Evolutionary conservation across 2,329 filamentous ascomycete genomes (phyloP), one percentile per base, ranked within the genome.

Genomic region (Diaporthe sp.): DNA sequence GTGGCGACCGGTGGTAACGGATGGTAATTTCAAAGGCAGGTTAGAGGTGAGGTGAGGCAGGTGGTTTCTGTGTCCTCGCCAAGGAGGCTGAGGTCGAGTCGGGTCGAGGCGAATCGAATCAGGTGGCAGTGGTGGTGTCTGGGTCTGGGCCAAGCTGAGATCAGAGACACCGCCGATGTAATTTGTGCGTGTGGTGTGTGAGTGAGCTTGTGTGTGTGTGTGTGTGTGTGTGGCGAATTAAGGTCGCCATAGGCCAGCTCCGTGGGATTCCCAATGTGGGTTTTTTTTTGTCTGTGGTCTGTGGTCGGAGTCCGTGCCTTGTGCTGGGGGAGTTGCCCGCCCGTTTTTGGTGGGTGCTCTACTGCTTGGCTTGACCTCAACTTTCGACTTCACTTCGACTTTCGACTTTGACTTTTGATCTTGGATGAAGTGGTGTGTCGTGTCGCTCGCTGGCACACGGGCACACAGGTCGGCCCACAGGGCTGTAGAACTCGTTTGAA

Each of bases 111-210:
- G 33, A 54, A 38, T 72, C 42, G 70, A 54, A 50, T 72, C 45
- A 64, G 70, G 45, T 64, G 47, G 60, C 40, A 64, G 60, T 50
- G 45, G 38, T 66, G 60, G 64, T 68, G 45, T 68, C 64, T 54
- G 57, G 60, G 45, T 55, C 57, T 72, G 47, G 50, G 70, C 70
- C 64, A 68, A 64, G 70, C 70, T 72, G 70, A 64, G 57, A 54
- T 72, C 70, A 72, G 70, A 72, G 70, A 72, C 70, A 72, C 58
- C 17, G 70, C 28, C 57, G 57, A 64, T 64, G 70, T 52, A 54
- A 64, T 64, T n/a, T 64, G 69, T 33, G 19, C 25, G 45, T 13
- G 55, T 52, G 50, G n/a, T 58, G 67, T 25, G 30, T 61, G 25
- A 2, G 28, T 19, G 13, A 19, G 40, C n/a, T n/a, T n/a, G n/a